Evolutionary conservation across 1,284 basidiomycete genomes (phyloP).

Genomic region (Grifola frondosa): DNA sequence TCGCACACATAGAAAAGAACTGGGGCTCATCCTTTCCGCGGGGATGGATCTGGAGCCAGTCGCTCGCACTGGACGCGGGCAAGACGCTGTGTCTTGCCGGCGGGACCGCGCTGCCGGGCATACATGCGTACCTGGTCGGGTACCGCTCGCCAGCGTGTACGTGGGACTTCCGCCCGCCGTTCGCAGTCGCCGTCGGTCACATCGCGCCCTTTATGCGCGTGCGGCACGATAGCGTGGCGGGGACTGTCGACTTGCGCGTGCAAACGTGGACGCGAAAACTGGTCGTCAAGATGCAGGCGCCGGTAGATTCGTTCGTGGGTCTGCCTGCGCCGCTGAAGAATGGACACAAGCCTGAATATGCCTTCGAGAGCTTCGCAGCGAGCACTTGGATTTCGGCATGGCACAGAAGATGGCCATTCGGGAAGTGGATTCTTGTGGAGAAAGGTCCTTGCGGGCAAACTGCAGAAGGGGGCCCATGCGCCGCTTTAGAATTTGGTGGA

Average conservation of each 20-base stretch:
- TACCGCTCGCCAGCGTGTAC: slow-evolving; percentile 20
- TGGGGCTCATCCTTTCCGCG: slow-evolving; percentile 27
- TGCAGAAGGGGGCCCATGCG: slow-evolving; percentile 14
- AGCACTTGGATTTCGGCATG: slow-evolving; percentile 16
- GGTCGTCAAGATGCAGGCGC: slow-evolving; percentile 17
- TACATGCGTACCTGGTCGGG: slow-evolving; percentile 28
- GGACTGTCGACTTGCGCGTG: slow-evolving; percentile 15
- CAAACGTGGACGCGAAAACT: slow-evolving; percentile 18
- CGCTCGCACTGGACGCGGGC: slow-evolving; percentile 13
- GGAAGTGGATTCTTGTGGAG: slow-evolving; percentile 21
- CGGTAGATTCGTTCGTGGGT: slow-evolving; percentile 21
- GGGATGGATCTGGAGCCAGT: slow-evolving; percentile 30
- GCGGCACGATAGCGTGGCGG: slow-evolving; percentile 15
- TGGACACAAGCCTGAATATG: slow-evolving; percentile 22
- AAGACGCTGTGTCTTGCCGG: slow-evolving; percentile 24
- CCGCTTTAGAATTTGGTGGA: slow-evolving; percentile 29
- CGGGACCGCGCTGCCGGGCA: slow-evolving; percentile 23
- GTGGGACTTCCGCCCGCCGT: slow-evolving; percentile 29
- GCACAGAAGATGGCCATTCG: slow-evolving; percentile 20
- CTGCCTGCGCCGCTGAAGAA: slow-evolving; percentile 21
- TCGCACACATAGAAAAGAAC: slow-evolving; percentile 30
- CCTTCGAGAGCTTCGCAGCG: slow-evolving; percentile 27
- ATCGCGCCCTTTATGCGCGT: slow-evolving; percentile 22
- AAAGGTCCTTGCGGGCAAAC: slow-evolving; percentile 14
- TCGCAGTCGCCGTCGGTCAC: slow-evolving; percentile 11